Conservation (phyloP, 2,329 filamentous ascomycete species). For the Hypoxylon sp. region DNA sequence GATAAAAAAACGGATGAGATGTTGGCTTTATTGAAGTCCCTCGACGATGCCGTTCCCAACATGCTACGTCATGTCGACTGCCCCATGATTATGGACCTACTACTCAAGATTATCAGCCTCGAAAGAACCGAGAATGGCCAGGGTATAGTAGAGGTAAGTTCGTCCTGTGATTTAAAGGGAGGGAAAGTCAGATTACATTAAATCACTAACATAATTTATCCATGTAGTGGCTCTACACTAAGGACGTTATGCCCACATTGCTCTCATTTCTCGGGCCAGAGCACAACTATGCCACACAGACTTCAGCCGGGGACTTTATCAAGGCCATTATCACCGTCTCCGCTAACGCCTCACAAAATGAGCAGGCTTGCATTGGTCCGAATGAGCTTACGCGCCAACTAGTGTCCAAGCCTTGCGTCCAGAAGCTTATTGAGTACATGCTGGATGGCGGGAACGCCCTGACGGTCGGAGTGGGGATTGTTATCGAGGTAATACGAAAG, state of each 20-base stretch:
- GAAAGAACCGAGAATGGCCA: constrained; percentile 93
- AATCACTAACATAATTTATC: constrained; percentile 41
- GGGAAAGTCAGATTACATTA: neutral
- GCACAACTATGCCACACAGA: constrained; percentile 91
- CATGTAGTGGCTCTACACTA: constrained; percentile 87
- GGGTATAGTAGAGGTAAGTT: constrained; percentile 89
- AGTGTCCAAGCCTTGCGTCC: constrained; percentile 86
- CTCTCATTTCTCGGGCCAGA: constrained; percentile 89
- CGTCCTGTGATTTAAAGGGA: neutral
- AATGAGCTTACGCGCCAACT: constrained; percentile 97
- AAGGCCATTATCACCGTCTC: constrained; percentile 99
- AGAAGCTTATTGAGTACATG: constrained; percentile 92
- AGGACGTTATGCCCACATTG: constrained; percentile 87
- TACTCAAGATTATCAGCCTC: constrained; percentile 96
- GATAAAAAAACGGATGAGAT: constrained; percentile 99
- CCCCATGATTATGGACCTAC: constrained; percentile 97
- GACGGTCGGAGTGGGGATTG: constrained; percentile 95
- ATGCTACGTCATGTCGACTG: constrained; percentile 96
- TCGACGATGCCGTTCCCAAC: constrained; percentile 85
- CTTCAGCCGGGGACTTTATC: constrained; percentile 95
- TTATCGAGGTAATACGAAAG: constrained; percentile 98
- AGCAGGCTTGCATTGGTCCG: constrained; percentile 98
- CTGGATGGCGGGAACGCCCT: constrained; percentile 92
- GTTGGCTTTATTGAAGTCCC: constrained; percentile 87
- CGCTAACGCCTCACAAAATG: constrained; percentile 96